Conservation (phyloP, 2,329 filamentous ascomycete species). For the Grosmannia penicillata region DNA sequence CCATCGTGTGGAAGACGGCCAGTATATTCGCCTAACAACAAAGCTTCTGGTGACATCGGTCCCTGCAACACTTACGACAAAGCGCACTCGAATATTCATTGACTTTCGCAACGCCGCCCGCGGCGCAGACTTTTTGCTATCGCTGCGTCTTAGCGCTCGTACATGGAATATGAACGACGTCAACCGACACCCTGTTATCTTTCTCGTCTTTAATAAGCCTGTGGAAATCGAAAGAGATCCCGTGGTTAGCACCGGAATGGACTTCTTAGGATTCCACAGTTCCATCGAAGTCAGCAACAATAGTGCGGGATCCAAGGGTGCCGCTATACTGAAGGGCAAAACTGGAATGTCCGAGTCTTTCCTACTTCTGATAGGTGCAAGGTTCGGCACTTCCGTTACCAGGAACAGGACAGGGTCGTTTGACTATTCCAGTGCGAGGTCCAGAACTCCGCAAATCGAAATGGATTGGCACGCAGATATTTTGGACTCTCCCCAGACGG, state of each 20-base stretch:
- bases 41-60: conserved; percentile 4
- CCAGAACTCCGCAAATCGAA: background rate
- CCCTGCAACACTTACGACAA: background rate
- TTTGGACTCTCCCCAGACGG: background rate
- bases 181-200: background rate
- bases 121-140: background rate
- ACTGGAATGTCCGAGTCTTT: background rate
- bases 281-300: conserved; percentile 2
- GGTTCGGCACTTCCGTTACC: background rate
- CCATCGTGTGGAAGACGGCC: conserved; percentile 3
- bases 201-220: conserved; percentile 5
- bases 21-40: conserved; percentile 6
- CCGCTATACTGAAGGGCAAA: conserved; percentile 1
- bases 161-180: background rate
- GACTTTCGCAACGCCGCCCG: conserved; percentile 5
- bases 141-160: background rate
- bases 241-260: conserved; percentile 1
- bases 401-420: background rate
- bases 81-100: conserved; percentile 4
- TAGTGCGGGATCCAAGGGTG: background rate
- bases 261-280: conserved; percentile 6
- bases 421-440: background rate
- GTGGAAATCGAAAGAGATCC: conserved; percentile 1
- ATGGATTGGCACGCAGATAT: conserved; percentile 7
- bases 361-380: conserved; percentile 2